These are phyloP conservation scores for Neurospora tetrasperma DNA, from an alignment of 495 filamentous ascomycete species.

Conservation along the genomic window DNA sequence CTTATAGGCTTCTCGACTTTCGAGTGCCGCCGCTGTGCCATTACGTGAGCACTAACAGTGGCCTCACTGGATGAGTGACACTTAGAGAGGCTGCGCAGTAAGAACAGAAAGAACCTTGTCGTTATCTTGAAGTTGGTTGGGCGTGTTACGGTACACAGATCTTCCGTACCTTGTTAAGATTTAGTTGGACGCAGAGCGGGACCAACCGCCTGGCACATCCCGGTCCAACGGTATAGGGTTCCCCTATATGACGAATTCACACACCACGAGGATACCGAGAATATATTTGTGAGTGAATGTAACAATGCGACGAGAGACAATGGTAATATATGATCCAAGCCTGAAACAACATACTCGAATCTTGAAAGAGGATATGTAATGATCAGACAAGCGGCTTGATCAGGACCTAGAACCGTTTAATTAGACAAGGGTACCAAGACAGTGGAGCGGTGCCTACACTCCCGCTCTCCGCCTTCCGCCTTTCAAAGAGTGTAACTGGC, in stretches of 20 bases:
- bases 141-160: background rate
- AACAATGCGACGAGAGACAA: no score
- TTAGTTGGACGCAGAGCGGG: background rate
- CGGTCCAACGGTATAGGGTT: background rate
- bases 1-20: background rate
- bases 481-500: background rate
- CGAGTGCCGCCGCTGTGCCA: background rate
- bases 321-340: no score
- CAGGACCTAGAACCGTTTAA: background rate
- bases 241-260: background rate
- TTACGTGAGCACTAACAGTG: background rate
- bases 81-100: background rate
- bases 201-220: background rate
- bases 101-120: background rate
- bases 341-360: no score
- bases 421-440: background rate
- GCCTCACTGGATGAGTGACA: background rate
- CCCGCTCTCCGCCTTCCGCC: background rate
- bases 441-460: background rate
- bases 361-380: no score
- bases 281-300: no score
- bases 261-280: no score
- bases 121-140: background rate
- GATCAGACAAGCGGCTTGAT: no score
- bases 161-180: background rate